Evolutionary conservation across 2,329 filamentous ascomycete species (phyloP), one percentile per base, ranked within the genome.

Genomic region (Fusarium sp.): DNA sequence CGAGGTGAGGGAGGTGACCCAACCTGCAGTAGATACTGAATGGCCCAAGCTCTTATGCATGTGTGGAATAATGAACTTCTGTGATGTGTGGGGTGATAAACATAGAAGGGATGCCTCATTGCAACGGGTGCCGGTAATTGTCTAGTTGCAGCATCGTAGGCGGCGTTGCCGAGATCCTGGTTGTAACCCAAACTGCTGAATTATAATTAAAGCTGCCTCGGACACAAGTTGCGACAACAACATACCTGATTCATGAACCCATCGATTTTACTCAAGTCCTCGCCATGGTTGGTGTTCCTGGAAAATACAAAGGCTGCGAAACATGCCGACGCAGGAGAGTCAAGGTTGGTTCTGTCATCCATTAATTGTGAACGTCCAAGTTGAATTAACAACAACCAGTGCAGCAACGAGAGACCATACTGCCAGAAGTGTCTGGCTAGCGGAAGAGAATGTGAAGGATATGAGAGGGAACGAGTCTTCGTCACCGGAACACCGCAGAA

Each of bases 291-390:
- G 88, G 88, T 56, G 88, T 90, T 62, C 84, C 87, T 40, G 88
- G 88, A 54, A 90, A 89, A 77, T 90, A 87, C 77, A 89, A 89
- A 77, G 88, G 88, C 40, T 90, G 88, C 79, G 88, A 89, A 77
- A 90, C 88, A 27, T 90, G 88, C 75, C 82, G 88, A 51, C 80
- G 83, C 29, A 81, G 88, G 54, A 83, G 89, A 77, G 88, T 90
- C 66, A 89, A 88, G 76, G 88, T 88, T 80, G 69, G 83, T 71
- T 34, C 46, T 20, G 27, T 18, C 27, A 25, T 20, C 29, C 27
- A 24, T 34, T 18, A 25, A 63, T 43, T 27, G 20, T 12, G 22
- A 20, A 22, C 20, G 47, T 25, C 8, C 20, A 42, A n/a, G 27
- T 15, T 47, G 42, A 46, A 22, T 49, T 71, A 34, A 71, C 64